These are phyloP conservation scores for Globisporangium apiculatum DNA, from an alignment of 352 stramenopile genomes.

Conservation along the genomic window DNA sequence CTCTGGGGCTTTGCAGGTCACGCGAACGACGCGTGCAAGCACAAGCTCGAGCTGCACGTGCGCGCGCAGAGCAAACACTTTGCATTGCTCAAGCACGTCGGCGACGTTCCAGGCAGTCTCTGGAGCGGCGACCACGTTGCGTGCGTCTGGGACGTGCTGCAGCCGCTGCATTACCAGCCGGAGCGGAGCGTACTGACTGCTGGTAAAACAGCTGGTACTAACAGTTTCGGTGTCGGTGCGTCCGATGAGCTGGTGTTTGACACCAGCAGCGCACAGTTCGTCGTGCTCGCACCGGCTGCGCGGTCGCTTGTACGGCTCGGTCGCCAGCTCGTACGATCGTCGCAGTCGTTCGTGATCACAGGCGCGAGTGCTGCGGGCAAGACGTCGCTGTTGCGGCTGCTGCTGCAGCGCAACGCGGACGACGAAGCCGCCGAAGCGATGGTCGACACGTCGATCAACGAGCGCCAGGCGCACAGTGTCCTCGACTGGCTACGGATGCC, in stretches of 20 bases:
- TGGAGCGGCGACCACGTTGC: slow-evolving; percentile 31
- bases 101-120: slow-evolving; percentile 21
- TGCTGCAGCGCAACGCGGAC: slow-evolving; percentile 29
- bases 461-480: slow-evolving; percentile 25
- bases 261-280: slow-evolving; percentile 18
- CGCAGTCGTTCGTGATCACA: slow-evolving; percentile 37
- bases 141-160: slow-evolving; percentile 27
- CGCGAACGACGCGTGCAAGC: slow-evolving; percentile 22
- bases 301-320: slow-evolving; percentile 27
- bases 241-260: slow-evolving; percentile 21
- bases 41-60: slow-evolving; percentile 45
- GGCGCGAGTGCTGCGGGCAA: slow-evolving; percentile 42
- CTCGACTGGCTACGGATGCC: slow-evolving; percentile 45
- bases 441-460: slow-evolving; percentile 39
- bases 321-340: slow-evolving; percentile 25
- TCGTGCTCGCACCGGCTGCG: slow-evolving; percentile 25
- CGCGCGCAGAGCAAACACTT: slow-evolving; percentile 29
- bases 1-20: slow-evolving; percentile 46
- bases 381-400: slow-evolving; percentile 33
- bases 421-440: slow-evolving; percentile 31
- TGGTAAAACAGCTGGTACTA: neutral
- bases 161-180: slow-evolving; percentile 3
- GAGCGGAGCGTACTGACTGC: neutral
- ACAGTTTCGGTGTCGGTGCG: neutral
- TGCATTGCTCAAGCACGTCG: slow-evolving; percentile 25